Percentiles rank a stretch among this genome's conserved stretches.
These are phyloP conservation scores for Podospora bellae-mahoneyi DNA, from an alignment of 495 filamentous ascomycete genomes.

Conservation along the genomic window DNA sequence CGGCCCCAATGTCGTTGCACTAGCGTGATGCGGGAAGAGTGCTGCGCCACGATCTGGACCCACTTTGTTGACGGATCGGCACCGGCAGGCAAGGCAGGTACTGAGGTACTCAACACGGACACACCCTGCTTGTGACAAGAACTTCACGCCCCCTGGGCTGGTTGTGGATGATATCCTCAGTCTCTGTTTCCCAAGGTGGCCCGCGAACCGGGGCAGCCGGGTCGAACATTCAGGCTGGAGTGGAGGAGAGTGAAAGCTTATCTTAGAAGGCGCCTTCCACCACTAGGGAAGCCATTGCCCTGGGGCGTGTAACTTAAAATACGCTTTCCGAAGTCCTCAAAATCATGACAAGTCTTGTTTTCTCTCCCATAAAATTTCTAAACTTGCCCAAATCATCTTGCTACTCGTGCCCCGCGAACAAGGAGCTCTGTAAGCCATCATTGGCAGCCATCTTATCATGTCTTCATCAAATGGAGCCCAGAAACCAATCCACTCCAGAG, in stretches of 20 bases:
- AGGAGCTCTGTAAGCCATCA: neutral
- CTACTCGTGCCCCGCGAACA: neutral
- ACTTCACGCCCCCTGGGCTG: neutral
- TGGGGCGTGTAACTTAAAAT: neutral
- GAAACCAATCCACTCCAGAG: conserved; percentile 62
- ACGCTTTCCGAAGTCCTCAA: neutral
- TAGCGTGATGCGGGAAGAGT: conserved; percentile 1
- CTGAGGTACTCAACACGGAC: neutral
- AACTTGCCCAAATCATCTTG: neutral
- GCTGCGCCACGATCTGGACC: neutral
- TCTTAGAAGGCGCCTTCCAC: neutral
- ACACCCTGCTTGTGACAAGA: neutral
- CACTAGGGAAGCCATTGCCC: neutral
- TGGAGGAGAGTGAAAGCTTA: neutral
- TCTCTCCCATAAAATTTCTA: neutral
- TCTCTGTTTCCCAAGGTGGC: neutral
- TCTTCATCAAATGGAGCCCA: neutral
- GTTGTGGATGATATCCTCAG: neutral
- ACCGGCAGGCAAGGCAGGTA: neutral
- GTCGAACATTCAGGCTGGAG: neutral
- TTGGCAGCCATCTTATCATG: neutral
- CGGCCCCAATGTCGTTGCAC: conserved; percentile 2
- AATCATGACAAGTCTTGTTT: neutral
- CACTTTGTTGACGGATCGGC: conserved; percentile 2
- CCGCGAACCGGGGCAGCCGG: neutral